Evolutionary conservation across 805 yeast genomes (phyloP).

Genomic region (Kazachstania viticola): DNA sequence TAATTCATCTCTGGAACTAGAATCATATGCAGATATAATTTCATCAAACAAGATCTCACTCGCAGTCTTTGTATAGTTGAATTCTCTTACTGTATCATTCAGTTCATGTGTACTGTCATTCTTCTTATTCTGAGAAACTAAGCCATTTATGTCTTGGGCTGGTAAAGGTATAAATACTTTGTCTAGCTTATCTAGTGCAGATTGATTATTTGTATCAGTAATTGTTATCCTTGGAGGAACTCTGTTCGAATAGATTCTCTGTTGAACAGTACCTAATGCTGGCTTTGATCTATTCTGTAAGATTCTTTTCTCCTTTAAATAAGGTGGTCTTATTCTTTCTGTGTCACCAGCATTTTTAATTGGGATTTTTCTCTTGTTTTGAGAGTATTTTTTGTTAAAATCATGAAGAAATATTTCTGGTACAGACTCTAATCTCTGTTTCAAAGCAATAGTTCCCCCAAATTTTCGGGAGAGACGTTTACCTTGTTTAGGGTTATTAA

Average conservation of each 20-base stretch:
- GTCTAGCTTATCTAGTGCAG: no score
- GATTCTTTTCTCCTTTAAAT: background rate
- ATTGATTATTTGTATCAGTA: background rate
- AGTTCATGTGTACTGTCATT: no score
- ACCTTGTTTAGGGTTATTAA: conserved; percentile 1
- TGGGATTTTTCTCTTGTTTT: background rate
- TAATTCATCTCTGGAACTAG: no score
- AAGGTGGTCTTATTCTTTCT: no score
- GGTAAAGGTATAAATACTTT: no score
- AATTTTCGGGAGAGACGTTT: conserved; percentile 13
- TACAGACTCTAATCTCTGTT: conserved; percentile 21
- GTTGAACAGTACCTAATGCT: no score
- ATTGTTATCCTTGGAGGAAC: background rate
- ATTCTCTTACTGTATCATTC: no score
- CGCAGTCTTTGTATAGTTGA: no score
- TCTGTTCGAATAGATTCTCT: no score
- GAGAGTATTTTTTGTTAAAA: conserved; percentile 10
- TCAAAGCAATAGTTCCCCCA: conserved; percentile 21
- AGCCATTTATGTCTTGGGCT: no score
- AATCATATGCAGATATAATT: conserved; percentile 15
- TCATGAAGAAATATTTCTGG: conserved; percentile 23
- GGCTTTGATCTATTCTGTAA: no score
- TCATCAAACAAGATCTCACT: conserved; percentile 21
- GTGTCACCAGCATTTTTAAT: background rate
- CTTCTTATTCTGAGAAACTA: no score